Evolutionary conservation across 352 stramenopile species (phyloP).

Genomic region (Globisporangium iwayamae): DNA sequence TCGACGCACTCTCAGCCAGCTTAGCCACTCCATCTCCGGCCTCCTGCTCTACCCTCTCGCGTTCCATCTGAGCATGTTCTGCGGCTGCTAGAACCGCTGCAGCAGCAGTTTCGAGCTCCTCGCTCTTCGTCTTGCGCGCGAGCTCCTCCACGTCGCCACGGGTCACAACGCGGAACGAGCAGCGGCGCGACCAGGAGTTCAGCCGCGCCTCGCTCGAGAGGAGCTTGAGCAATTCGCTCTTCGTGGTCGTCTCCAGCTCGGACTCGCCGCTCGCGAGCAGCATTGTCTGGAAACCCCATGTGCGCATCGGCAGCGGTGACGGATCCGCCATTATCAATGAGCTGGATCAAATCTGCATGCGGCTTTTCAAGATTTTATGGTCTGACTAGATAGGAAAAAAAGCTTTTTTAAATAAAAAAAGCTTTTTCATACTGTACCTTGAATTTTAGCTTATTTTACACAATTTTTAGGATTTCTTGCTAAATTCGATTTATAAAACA

Average conservation of each 20-base stretch:
- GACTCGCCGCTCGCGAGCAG: conserved; percentile 39
- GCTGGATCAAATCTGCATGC: neutral
- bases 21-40: neutral
- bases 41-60: neutral
- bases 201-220: conserved; percentile 26
- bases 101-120: conserved; percentile 9
- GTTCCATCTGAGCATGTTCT: neutral
- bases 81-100: neutral
- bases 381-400: too few relatives aligned
- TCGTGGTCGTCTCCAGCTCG: conserved; percentile 26
- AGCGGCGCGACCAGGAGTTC: conserved; percentile 20
- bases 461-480: too few relatives aligned
- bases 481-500: too few relatives aligned
- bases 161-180: conserved; percentile 45
- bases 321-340: neutral
- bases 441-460: too few relatives aligned
- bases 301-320: neutral
- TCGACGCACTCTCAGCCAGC: neutral
- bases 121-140: conserved; percentile 15
- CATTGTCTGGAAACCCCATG: conserved; percentile 52
- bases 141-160: conserved; percentile 34
- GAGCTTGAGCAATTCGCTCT: conserved; percentile 24
- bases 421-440: neutral
- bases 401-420: too few relatives aligned
- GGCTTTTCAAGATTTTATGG: neutral